phyloP scores from a whole-genome alignment of 2,329 filamentous ascomycete genomes.

The Blastomyces gilchristii region DNA sequence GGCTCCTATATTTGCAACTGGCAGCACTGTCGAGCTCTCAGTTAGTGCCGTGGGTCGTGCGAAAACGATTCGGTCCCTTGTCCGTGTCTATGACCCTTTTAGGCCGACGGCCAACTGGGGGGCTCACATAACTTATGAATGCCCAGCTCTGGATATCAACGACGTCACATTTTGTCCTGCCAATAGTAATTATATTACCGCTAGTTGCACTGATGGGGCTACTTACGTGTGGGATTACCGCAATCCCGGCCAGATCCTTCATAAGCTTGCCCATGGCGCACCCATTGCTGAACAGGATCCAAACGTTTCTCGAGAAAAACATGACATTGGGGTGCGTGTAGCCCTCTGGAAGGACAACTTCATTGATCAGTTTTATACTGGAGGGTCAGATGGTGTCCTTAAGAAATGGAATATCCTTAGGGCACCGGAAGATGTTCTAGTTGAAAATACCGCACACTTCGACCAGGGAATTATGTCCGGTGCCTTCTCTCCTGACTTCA shows the following conservation, averaged over 20 bases:
- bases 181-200: constrained; percentile 42
- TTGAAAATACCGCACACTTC: constrained; percentile 42
- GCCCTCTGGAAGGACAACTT: constrained; percentile 45
- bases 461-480: constrained; percentile 49
- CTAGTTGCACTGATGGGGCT: constrained; percentile 50
- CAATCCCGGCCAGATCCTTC: constrained; percentile 36
- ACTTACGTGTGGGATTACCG: constrained; percentile 54
- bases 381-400: constrained; percentile 50
- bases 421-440: constrained; percentile 41
- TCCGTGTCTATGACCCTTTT: constrained; percentile 44
- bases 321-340: constrained; percentile 50
- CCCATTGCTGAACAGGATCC: constrained; percentile 40
- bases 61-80: constrained; percentile 36
- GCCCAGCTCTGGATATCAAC: constrained; percentile 51
- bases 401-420: constrained; percentile 51
- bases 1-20: constrained; percentile 43
- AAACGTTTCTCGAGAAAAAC: constrained; percentile 35
- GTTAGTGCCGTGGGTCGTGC: constrained; percentile 23
- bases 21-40: constrained; percentile 34
- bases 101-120: constrained; percentile 15
- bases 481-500: constrained; percentile 46
- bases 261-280: constrained; percentile 41
- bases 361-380: constrained; percentile 46
- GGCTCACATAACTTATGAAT: constrained; percentile 41
- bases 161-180: constrained; percentile 44